Evolutionary conservation across 1,284 basidiomycete species (phyloP), one percentile per base, ranked within the genome.

Genomic region (Taiwanofungus camphoratus): DNA sequence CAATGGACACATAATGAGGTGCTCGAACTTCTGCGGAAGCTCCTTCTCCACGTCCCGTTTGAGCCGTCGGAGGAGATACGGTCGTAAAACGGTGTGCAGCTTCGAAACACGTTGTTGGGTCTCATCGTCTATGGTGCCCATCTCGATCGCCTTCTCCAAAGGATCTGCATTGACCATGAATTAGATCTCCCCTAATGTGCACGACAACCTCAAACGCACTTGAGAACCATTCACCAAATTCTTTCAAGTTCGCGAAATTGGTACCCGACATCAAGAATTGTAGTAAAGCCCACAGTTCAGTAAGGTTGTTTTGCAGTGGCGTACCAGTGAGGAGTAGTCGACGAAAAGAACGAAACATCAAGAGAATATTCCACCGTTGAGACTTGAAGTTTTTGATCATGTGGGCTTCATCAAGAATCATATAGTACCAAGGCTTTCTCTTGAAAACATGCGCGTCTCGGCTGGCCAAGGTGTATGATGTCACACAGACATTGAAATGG

Each of bases 331-430:
- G 69, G 39, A 97, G 73, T 15, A 98, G 66, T 6, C 94, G 80
- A 22, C 91, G 80, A 56, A 90, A 87, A 3, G 92, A 91, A 39
- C 91, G 84, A 68, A 97, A 96, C 71, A 92, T 89, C n/a, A 97
- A 73, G 22, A 98, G 66, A 11, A 86, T 93, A 60, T 93, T 92
- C 94, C 94, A 97, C 36, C 94, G 79, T 64, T 97, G 92, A 1
- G 88, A 92, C 53, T 87, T 86, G 68, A 96, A 97, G 66, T 97
- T 98, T 69, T 97, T 97, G 80, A 98, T 96, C 80, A 97, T 95
- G 60, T 98, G 93, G 6, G 93, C 94, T 66, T 97, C 94, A 63
- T 96, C 93, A 9, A 97, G 77, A 50, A 97, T 84, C 82, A 97
- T 89, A 60, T 97, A 97, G 60, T 92, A 91, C 94, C 94, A 97